Conservation (phyloP, 208 protist species). For the Leptomonas pyrrhocoris region DNA sequence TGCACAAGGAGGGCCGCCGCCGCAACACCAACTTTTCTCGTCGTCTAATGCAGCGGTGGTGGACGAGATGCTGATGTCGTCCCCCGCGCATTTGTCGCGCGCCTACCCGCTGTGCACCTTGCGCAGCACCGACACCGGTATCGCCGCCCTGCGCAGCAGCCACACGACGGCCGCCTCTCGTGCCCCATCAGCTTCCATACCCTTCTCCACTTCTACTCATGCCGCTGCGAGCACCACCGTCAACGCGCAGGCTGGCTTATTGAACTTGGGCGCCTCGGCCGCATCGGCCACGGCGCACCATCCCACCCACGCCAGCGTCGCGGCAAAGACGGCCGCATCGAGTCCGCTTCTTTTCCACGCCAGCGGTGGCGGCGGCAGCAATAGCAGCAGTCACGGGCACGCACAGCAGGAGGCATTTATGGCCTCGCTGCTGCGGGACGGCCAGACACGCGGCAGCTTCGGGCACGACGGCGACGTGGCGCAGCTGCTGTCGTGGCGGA, state of each 20-base stretch:
- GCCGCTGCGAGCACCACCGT: not conserved
- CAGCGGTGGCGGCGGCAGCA: not conserved
- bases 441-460: slow-evolving; percentile 39
- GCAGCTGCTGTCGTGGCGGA: slow-evolving; percentile 45
- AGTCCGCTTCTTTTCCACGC: not conserved
- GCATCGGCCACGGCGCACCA: not conserved
- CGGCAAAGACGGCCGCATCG: not conserved
- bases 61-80: not conserved
- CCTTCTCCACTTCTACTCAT: not conserved
- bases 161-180: not conserved
- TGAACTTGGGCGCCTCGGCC: not conserved
- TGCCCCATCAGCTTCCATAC: not conserved
- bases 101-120: slow-evolving; percentile 26
- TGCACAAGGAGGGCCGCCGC: no score
- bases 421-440: slow-evolving; percentile 34
- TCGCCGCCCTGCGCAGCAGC: slow-evolving; percentile 16
- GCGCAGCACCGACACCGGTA: slow-evolving; percentile 25
- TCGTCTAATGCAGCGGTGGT: not conserved
- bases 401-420: slow-evolving; percentile 16
- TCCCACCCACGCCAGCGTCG: not conserved
- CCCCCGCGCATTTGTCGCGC: not conserved
- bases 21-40: not conserved
- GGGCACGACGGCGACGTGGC: slow-evolving; percentile 57
- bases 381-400: not conserved
- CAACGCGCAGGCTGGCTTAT: not conserved